phyloP scores from a whole-genome alignment of 2,329 filamentous ascomycete species.

The Trichocomaceae sp. region DNA sequence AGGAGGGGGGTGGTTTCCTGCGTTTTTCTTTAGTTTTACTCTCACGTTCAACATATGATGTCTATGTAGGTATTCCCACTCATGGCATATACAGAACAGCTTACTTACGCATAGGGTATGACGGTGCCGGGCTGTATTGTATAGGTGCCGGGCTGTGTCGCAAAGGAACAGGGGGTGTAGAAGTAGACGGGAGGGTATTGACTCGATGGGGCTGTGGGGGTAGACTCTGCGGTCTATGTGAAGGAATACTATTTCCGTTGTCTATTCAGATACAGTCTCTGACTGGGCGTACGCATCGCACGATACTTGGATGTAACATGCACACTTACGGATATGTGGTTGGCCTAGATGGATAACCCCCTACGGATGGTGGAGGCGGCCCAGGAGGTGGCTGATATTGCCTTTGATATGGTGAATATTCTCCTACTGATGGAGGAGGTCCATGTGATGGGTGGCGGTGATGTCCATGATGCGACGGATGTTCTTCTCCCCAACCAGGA shows the following conservation, averaged over 20 bases:
- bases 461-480: neutral
- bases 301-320: neutral
- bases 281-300: neutral
- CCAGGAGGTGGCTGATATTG: conserved; percentile 6
- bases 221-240: conserved; percentile 6
- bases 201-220: conserved; percentile 9
- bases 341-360: conserved; percentile 6
- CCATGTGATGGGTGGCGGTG: neutral
- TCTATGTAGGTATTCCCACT: too few species aligned
- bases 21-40: neutral
- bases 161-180: neutral
- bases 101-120: neutral
- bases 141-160: neutral
- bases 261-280: neutral
- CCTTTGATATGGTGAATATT: neutral
- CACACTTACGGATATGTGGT: conserved; percentile 13
- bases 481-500: conserved; percentile 3
- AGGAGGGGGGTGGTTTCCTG: conserved; percentile 7
- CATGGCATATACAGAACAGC: too few species aligned
- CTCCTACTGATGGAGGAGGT: neutral
- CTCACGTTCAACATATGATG: too few species aligned
- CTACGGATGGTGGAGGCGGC: conserved; percentile 1
- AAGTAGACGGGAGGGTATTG: conserved; percentile 2
- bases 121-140: neutral
- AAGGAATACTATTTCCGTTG: neutral